Evolutionary conservation across 306 rosid genomes (phyloP).

Genomic region (Alnus rubra): DNA sequence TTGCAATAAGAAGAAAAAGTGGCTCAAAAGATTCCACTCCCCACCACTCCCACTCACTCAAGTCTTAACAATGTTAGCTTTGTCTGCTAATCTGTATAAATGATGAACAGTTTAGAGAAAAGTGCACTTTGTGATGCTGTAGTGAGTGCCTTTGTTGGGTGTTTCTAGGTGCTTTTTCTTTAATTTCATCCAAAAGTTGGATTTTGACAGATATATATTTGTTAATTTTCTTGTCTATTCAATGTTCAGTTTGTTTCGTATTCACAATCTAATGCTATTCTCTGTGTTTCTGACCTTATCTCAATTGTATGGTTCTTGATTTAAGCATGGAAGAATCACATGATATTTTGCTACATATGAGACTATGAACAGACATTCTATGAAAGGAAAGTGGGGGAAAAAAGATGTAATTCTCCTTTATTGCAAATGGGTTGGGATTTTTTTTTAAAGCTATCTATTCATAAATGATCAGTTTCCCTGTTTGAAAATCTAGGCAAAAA

Average conservation of each 20-base stretch:
- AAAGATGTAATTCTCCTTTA: too few relatives aligned
- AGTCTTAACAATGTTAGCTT: conserved; percentile 3
- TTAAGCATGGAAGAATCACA: background rate
- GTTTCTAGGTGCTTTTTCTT: conserved; percentile 25
- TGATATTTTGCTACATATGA: background rate
- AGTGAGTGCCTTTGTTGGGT: conserved; percentile 29
- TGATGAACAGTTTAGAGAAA: conserved; percentile 34
- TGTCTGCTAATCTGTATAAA: conserved; percentile 39
- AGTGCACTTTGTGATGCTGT: conserved; percentile 39
- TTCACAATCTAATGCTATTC: background rate
- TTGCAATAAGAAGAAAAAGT: conserved; percentile 42
- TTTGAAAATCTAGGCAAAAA: background rate
- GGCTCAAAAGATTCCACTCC: conserved; percentile 49
- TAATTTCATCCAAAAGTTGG: conserved; percentile 28
- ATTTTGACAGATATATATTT: conserved; percentile 6
- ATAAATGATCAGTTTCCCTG: background rate
- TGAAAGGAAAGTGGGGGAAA: background rate
- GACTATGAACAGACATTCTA: background rate
- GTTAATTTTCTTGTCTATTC: conserved; percentile 27
- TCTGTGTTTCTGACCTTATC: background rate
- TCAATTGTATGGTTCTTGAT: background rate
- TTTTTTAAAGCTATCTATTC: background rate
- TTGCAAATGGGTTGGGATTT: background rate
- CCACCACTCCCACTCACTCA: conserved; percentile 32
- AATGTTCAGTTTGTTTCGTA: conserved; percentile 16